Base-by-base conservation (phyloP, 169 alveolate genomes). In the Babesia divergens region DNA sequence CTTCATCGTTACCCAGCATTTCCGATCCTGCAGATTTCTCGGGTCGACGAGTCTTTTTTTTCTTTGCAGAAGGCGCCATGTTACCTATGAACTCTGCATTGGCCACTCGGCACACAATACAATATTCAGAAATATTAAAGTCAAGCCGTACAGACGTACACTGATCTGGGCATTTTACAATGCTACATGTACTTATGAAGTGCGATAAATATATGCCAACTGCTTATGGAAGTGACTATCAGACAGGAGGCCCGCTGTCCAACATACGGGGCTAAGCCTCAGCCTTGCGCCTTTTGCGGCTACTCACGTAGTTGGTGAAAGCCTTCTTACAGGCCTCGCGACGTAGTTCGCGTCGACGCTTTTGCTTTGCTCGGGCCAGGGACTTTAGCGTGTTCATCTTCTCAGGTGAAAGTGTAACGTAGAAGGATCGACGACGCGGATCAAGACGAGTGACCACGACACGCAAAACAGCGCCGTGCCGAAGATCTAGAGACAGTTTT, bases 311-410 rank as follows among this genome's bases (percentile, higher is more conserved):
- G 56, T 65, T 59, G 31, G 67, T 77, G 42, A 77, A 77, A 0
- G 65, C 74, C 62, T 68, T 58, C 70, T 77, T 77, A 35, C 86
- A 77, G 8, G 66, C 76, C 22, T 43, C 60, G 40, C 74, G 71
- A 0, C 86, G 75, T 28, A n/a, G 34, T 7, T 67, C 59, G 20
- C 70, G 49, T 11, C 55, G 51, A 2, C 60, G 66, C 67, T 68
- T 38, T 5, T 29, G 4, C 16, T 52, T 60, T 51, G 53, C 64
- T 3, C 26, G 50, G 11, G 50, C 59, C 31, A n/a, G 24, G 14
- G 60, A 52, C 56, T 42, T 43, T 13, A 77, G 47, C 32, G 59
- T 20, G 1, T 43, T n/a, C 26, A 77, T 67, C 50, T 68, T 58
- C 20, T 49, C 49, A 28, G 44, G 66, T 22, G 47, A 46, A 24